phyloP scores from a whole-genome alignment of 768 basidiomycete genomes.

The Tulasnella calospora region DNA sequence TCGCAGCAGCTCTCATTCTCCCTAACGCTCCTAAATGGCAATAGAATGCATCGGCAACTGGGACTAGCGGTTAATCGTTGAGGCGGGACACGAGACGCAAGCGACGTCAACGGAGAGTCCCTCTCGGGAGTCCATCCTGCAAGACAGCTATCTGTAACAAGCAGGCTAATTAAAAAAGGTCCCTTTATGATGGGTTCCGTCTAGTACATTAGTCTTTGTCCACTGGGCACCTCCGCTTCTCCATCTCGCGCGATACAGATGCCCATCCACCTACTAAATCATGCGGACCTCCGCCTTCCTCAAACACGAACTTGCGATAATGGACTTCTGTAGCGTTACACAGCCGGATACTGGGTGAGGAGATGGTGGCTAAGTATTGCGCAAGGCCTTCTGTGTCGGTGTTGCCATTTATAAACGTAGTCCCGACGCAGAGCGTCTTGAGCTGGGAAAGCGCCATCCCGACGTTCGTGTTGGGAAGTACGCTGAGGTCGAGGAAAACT shows the following conservation, averaged over 20 bases:
- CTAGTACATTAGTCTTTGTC: not conserved
- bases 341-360: not conserved
- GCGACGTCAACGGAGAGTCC: not conserved
- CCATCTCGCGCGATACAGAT: not conserved
- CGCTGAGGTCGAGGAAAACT: not conserved
- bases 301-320: not conserved
- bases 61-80: too few relatives aligned
- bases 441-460: not conserved
- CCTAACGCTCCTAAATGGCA: not conserved
- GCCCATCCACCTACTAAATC: not conserved
- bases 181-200: not conserved
- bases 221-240: not conserved
- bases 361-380: not conserved
- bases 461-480: not conserved
- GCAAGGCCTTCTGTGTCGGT: not conserved
- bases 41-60: not conserved
- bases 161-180: not conserved
- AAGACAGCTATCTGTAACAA: not conserved
- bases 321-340: not conserved
- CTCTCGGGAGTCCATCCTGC: not conserved
- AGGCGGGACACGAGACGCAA: not conserved
- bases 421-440: not conserved
- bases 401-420: not conserved
- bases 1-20: conserved; percentile 87
- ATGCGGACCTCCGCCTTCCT: not conserved